Evolutionary conservation across 768 basidiomycete species (phyloP).

Genomic region (Tulasnella sp.): DNA sequence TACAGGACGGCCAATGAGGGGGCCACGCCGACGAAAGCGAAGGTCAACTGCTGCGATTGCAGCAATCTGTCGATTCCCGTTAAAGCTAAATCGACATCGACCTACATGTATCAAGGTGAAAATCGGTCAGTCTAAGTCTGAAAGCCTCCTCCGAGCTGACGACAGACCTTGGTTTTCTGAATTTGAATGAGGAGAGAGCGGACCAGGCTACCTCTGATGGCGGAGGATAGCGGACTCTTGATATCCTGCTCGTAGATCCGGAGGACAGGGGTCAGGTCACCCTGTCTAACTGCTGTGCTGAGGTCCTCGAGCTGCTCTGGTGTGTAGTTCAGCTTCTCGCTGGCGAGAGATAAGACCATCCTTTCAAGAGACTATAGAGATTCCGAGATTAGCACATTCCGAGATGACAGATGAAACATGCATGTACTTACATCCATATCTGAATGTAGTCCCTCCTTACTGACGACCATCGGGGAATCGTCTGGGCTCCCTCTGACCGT

Average conservation of each 20-base stretch:
- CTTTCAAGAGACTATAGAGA: constrained; percentile 77
- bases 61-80: constrained; percentile 88
- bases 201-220: constrained; percentile 65
- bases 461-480: constrained; percentile 55
- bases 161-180: constrained; percentile 83
- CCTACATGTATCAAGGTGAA: constrained; percentile 39
- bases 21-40: constrained; percentile 93
- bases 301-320: constrained; percentile 53
- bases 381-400: not conserved
- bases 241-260: constrained; percentile 88
- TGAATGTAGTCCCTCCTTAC: constrained; percentile 68
- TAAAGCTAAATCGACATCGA: constrained; percentile 84
- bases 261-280: constrained; percentile 80
- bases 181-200: constrained; percentile 83
- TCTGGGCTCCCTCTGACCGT: constrained; percentile 78
- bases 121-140: not conserved
- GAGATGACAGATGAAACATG: not conserved
- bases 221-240: constrained; percentile 72
- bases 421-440: constrained; percentile 58
- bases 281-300: constrained; percentile 52
- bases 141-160: not conserved
- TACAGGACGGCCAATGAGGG: constrained; percentile 78
- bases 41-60: constrained; percentile 88
- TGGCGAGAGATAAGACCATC: constrained; percentile 78
- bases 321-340: constrained; percentile 62